These are phyloP conservation scores for Sanghuangporus weigelae DNA, from an alignment of 1,284 basidiomycete species.

Conservation along the genomic window DNA sequence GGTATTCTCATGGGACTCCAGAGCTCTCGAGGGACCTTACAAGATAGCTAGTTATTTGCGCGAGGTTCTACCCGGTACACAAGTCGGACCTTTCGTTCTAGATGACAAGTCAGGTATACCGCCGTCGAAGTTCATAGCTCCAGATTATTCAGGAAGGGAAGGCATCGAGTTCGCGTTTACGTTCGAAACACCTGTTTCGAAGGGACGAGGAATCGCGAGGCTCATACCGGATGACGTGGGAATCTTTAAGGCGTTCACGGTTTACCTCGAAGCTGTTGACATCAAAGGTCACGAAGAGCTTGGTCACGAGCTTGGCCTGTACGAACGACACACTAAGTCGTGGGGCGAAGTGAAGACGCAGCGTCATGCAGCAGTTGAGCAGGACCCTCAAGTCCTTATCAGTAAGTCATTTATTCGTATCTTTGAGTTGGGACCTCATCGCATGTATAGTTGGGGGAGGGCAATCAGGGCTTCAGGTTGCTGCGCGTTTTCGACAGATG, in stretches of 20 bases:
- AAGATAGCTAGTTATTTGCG: neutral
- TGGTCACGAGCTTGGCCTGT: constrained; percentile 17
- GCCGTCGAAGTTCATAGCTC: neutral
- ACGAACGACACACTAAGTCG: constrained; percentile 20
- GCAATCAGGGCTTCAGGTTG: constrained; percentile 47
- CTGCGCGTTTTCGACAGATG: constrained; percentile 49
- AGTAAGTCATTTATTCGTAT: neutral
- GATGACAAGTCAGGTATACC: neutral
- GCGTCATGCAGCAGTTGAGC: constrained; percentile 19
- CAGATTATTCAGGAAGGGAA: neutral
- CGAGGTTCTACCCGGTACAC: neutral
- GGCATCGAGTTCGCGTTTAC: constrained; percentile 5
- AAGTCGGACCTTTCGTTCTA: neutral
- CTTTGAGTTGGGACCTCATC: neutral
- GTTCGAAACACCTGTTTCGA: constrained; percentile 1
- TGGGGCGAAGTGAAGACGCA: constrained; percentile 22
- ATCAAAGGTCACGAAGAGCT: constrained; percentile 30
- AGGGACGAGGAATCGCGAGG: neutral
- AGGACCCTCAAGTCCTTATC: constrained; percentile 12
- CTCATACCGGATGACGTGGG: constrained; percentile 9
- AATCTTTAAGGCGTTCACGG: constrained; percentile 26
- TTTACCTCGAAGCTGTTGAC: constrained; percentile 26
- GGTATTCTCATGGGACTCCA: constrained; percentile 6
- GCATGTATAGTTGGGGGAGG: constrained; percentile 41
- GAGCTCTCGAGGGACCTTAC: neutral